Percentiles rank a stretch among this genome's conserved stretches.
These are phyloP conservation scores for Fusarium bactridioides DNA, from an alignment of 2,329 filamentous ascomycete genomes.

Conservation along the genomic window DNA sequence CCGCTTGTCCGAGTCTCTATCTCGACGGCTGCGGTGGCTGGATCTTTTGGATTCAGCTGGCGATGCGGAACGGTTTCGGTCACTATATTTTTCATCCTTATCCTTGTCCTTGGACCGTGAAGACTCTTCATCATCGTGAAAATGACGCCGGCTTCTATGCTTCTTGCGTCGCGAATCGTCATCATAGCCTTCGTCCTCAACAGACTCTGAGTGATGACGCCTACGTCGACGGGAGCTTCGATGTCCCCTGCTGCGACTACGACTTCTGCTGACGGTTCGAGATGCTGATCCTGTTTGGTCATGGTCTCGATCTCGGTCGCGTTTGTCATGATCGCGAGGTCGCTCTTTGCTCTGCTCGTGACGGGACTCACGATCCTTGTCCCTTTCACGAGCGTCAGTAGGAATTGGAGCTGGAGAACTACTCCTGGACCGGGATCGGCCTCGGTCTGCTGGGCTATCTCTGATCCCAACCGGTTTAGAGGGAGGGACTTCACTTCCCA, in stretches of 20 bases:
- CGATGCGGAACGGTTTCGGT: slow-evolving; percentile 71
- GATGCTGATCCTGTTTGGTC: slow-evolving; percentile 46
- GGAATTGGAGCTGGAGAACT: slow-evolving; percentile 49
- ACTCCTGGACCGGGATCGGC: slow-evolving; percentile 58
- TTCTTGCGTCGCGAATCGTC: slow-evolving; percentile 59
- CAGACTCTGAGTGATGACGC: slow-evolving; percentile 63
- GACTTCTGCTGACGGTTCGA: slow-evolving; percentile 43
- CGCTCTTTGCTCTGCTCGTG: slow-evolving; percentile 49
- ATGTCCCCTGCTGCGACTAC: slow-evolving; percentile 54
- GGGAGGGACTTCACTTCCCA: slow-evolving; percentile 51
- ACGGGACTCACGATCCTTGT: slow-evolving; percentile 45
- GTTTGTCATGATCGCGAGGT: slow-evolving; percentile 37
- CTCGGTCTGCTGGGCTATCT: slow-evolving; percentile 32
- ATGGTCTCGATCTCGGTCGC: slow-evolving; percentile 39
- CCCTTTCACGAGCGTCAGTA: slow-evolving; percentile 44
- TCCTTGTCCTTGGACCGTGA: slow-evolving; percentile 50
- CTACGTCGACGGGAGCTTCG: slow-evolving; percentile 59
- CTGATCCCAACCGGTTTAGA: slow-evolving; percentile 24
- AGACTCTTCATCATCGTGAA: slow-evolving; percentile 57
- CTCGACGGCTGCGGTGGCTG: slow-evolving; percentile 67
- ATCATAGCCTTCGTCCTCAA: slow-evolving; percentile 58
- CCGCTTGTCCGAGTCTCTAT: slow-evolving; percentile 57
- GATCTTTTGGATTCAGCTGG: slow-evolving; percentile 65
- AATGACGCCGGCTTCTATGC: slow-evolving; percentile 54
- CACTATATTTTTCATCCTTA: slow-evolving; percentile 54